These are phyloP conservation scores for Phyllosticta capitalensis DNA, from an alignment of 2,329 filamentous ascomycete genomes.

Conservation along the genomic window DNA sequence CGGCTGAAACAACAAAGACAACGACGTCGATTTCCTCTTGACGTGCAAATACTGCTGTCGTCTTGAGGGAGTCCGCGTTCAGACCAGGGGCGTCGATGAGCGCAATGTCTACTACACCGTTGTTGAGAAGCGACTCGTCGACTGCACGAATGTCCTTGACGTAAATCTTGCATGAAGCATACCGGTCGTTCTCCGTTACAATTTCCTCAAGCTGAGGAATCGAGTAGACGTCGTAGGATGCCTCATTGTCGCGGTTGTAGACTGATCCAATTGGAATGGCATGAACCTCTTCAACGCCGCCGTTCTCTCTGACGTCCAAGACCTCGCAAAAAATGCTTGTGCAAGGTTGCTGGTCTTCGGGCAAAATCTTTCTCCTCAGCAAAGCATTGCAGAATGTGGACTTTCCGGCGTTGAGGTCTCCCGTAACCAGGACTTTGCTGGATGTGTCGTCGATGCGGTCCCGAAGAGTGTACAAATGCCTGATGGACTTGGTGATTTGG, in stretches of 20 bases:
- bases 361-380: conserved; percentile 79
- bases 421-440: conserved; percentile 92
- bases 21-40: conserved; percentile 99
- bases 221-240: conserved; percentile 80
- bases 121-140: conserved; percentile 90
- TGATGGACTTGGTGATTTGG: conserved; percentile 88
- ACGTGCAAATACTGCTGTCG: conserved; percentile 89
- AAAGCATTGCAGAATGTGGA: conserved; percentile 99
- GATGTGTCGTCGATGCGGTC: conserved; percentile 96
- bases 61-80: conserved; percentile 94
- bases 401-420: conserved; percentile 93
- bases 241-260: conserved; percentile 87
- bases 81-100: conserved; percentile 93
- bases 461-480: conserved; percentile 74
- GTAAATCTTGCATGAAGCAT: conserved; percentile 94
- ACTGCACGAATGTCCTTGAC: conserved; percentile 82
- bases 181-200: conserved; percentile 78
- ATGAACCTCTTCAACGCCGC: conserved; percentile 86
- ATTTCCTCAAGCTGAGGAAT: conserved; percentile 76
- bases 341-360: conserved; percentile 95
- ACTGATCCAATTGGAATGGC: conserved; percentile 72
- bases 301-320: conserved; percentile 82
- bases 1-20: conserved; percentile 93
- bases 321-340: conserved; percentile 99
- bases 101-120: conserved; percentile 95